A percentile compares a stretch with the other conserved stretches of the same genome.
phyloP scores from a whole-genome alignment of 2,329 filamentous ascomycete genomes.

The Sclerotinia spermophila region DNA sequence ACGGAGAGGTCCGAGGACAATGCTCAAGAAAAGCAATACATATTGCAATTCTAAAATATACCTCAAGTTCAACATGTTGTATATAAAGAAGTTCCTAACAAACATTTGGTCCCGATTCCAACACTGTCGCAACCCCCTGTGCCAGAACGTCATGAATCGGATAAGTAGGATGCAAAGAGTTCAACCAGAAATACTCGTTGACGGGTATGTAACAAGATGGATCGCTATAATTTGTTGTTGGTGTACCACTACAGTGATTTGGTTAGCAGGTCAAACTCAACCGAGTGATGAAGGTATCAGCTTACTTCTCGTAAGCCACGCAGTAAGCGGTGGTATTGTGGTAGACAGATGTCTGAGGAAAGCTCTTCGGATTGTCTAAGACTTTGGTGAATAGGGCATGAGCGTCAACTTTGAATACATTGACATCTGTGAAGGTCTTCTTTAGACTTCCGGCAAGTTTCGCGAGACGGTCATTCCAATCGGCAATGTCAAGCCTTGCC shows the following conservation, averaged over 20 bases:
- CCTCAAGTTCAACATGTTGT: neutral
- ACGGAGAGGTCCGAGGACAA: neutral
- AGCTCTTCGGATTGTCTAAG: slow-evolving; percentile 49
- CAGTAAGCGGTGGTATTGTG: slow-evolving; percentile 57
- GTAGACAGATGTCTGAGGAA: slow-evolving; percentile 47
- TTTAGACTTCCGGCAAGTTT: slow-evolving; percentile 40
- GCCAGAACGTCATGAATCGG: slow-evolving; percentile 59
- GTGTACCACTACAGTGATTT: slow-evolving; percentile 43
- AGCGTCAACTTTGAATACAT: slow-evolving; percentile 52
- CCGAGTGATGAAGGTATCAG: slow-evolving; percentile 10
- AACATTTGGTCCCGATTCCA: slow-evolving; percentile 42
- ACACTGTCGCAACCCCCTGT: slow-evolving; percentile 42
- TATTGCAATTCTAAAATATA: neutral
- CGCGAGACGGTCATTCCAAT: slow-evolving; percentile 49
- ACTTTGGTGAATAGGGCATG: slow-evolving; percentile 49
- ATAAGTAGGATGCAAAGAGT: slow-evolving; percentile 60
- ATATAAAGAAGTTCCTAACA: slow-evolving; percentile 32
- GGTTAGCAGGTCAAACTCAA: neutral
- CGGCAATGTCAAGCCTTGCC: slow-evolving; percentile 45
- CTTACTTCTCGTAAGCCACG: slow-evolving; percentile 51
- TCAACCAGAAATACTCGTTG: slow-evolving; percentile 63
- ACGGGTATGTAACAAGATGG: slow-evolving; percentile 51
- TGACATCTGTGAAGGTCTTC: slow-evolving; percentile 41
- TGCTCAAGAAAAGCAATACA: neutral
- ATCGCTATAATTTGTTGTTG: slow-evolving; percentile 41